Base-by-base conservation (phyloP, 192 early-diverging fungal species). In the Dimargaris xerosporica region DNA sequence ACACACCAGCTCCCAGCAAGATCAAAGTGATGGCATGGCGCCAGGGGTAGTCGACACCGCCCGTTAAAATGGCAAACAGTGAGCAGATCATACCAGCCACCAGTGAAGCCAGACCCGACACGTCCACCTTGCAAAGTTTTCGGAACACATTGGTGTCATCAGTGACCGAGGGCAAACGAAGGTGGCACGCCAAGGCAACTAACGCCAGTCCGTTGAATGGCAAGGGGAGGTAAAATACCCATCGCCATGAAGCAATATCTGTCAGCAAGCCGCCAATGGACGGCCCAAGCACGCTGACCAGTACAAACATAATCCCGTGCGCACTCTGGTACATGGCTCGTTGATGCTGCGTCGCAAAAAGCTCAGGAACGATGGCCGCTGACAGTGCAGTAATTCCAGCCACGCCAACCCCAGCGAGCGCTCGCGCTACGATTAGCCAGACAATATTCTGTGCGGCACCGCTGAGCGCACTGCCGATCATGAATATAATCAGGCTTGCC, bases 361-460 rank as follows among this genome's bases (percentile, higher is more conserved):
- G n/a, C 59, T 90, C 88, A 0, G 83, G 69, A n/a, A 90, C 75
- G 61, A 90, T 84, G 23, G 88, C 78, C 51, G 80, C 78, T 9
- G 79, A 73, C 67, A 81, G 65, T 39, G 76, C 78, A 56, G 87
- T 79, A 51, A 90, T 64, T 6, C 79, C 81, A n/a, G 80, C 81
- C 43, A 75, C 84, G 26, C 87, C 87, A 0, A 85, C 19, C 26
- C 87, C 87, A 64, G 78, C 73, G 31, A 87, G 60, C 10, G 74
- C 78, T 21, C 88, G 80, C 31, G 75, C 80, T 43, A 75, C 66
- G 42, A 88, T 88, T 26, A 90, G 65, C 73, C 77, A 42, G 63
- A 70, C 71, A n/a, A 89, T 90, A 23, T 70, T 82, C 7, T 64
- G 71, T 6, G 85, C 78, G 63, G 74, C 63, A 26, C 75, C 80